These are phyloP conservation scores for Trypanosoma caninum DNA, from an alignment of 208 protist genomes.

Conservation along the genomic window DNA sequence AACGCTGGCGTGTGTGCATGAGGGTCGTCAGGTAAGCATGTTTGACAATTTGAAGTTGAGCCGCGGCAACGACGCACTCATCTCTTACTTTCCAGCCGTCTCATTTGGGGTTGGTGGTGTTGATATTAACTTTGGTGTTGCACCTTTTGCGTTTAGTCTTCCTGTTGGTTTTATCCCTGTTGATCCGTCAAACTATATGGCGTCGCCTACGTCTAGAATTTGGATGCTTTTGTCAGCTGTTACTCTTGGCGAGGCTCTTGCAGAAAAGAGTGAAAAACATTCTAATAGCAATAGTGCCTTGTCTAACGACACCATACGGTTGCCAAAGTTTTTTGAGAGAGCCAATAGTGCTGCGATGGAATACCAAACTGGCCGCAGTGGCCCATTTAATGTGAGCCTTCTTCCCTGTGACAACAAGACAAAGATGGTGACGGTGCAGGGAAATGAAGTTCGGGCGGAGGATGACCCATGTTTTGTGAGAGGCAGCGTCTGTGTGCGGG, in stretches of 20 bases:
- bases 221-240: constrained; percentile 55
- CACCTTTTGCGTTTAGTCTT: constrained; percentile 50
- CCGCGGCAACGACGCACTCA: constrained; percentile 10
- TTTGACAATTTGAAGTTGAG: constrained; percentile 39
- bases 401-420: constrained; percentile 34
- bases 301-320: constrained; percentile 2
- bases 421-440: constrained; percentile 30
- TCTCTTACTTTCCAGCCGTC: constrained; percentile 62
- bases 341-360: constrained; percentile 12
- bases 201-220: constrained; percentile 38
- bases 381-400: constrained; percentile 54
- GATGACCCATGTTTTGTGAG: constrained; percentile 57
- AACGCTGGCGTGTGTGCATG: constrained; percentile 60
- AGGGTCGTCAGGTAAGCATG: constrained; percentile 61
- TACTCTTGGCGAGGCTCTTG: constrained; percentile 20
- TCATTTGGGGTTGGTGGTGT: constrained; percentile 41
- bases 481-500: constrained; percentile 64
- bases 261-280: no score
- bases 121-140: constrained; percentile 86
- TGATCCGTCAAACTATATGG: constrained; percentile 62
- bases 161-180: constrained; percentile 68
- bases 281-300: no score
- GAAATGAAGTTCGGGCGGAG: constrained; percentile 34
- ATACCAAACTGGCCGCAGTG: constrained; percentile 41
- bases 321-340: constrained; percentile 21